These are phyloP conservation scores for Rhizoctonia solani DNA, from an alignment of 1,284 basidiomycete species.

Conservation along the genomic window DNA sequence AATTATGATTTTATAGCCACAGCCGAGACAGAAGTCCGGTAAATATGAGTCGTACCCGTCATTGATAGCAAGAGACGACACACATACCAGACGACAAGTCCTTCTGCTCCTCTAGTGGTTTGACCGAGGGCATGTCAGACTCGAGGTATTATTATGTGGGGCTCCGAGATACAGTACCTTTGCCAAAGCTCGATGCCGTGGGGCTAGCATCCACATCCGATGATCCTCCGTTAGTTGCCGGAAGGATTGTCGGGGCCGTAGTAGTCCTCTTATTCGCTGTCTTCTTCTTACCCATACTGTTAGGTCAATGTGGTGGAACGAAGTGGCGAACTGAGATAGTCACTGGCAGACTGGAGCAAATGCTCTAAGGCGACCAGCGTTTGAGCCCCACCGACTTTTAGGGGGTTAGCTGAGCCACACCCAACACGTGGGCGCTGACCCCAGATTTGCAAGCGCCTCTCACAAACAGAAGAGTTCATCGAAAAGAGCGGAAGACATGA, in stretches of 20 bases:
- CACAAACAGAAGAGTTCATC: no score
- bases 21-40: no score
- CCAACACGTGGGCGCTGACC: conserved; percentile 24
- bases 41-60: no score
- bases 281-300: conserved; percentile 34
- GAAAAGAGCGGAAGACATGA: background rate
- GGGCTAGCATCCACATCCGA: no score
- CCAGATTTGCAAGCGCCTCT: conserved; percentile 8
- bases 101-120: no score
- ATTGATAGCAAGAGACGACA: no score
- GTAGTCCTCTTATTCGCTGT: conserved; percentile 40
- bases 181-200: background rate
- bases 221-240: background rate
- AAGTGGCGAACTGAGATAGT: conserved; percentile 35
- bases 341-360: conserved; percentile 23
- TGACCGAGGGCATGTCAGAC: no score
- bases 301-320: conserved; percentile 2
- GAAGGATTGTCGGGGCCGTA: conserved; percentile 44
- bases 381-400: conserved; percentile 27
- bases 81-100: no score
- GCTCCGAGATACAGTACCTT: background rate
- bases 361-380: conserved; percentile 1
- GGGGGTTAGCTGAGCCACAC: conserved; percentile 20
- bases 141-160: no score
- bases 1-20: no score